A percentile compares a stretch with the other conserved stretches of the same genome.
Conservation (phyloP, 2,329 filamentous ascomycete species). For the Tolypocladium amazonense region DNA sequence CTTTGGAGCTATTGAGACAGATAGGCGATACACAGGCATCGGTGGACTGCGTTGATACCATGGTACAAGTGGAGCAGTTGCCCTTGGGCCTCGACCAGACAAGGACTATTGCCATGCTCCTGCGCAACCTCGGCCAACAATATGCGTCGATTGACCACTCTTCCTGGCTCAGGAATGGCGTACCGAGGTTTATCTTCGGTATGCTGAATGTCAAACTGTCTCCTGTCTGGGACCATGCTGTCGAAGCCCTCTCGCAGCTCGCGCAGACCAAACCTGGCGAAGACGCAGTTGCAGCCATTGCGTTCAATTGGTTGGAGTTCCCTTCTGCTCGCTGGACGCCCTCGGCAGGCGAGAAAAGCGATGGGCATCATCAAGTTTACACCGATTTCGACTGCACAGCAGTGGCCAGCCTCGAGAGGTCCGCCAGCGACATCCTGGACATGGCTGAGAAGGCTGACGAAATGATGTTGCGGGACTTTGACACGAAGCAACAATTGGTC, state of each 20-base stretch:
- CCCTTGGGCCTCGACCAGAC: slow-evolving; percentile 67
- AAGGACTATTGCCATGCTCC: slow-evolving; percentile 71
- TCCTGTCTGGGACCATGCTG: slow-evolving; percentile 79
- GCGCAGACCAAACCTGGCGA: slow-evolving; percentile 62
- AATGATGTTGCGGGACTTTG: slow-evolving; percentile 52
- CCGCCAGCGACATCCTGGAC: slow-evolving; percentile 40
- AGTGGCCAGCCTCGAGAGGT: slow-evolving; percentile 45
- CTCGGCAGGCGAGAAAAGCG: slow-evolving; percentile 21
- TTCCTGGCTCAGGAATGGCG: slow-evolving; percentile 57
- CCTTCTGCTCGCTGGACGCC: slow-evolving; percentile 45
- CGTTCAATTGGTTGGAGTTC: slow-evolving; percentile 66
- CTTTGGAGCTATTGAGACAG: slow-evolving; percentile 59
- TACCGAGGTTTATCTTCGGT: slow-evolving; percentile 80
- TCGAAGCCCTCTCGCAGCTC: slow-evolving; percentile 65
- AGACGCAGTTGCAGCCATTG: slow-evolving; percentile 57
- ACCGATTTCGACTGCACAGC: slow-evolving; percentile 85
- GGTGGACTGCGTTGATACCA: slow-evolving; percentile 30
- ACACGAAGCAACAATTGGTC: slow-evolving; percentile 48
- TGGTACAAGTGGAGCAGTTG: slow-evolving; percentile 71
- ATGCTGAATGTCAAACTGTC: slow-evolving; percentile 77
- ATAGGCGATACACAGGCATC: slow-evolving; percentile 27
- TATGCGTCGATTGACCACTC: slow-evolving; percentile 51
- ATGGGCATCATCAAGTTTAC: slow-evolving; percentile 27
- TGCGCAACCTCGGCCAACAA: slow-evolving; percentile 61
- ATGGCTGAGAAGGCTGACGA: slow-evolving; percentile 42